A percentile compares a stretch with the other conserved stretches of the same genome.
Conservation (phyloP, 2,329 filamentous ascomycete species). For the Teratosphaeriaceae sp. region DNA sequence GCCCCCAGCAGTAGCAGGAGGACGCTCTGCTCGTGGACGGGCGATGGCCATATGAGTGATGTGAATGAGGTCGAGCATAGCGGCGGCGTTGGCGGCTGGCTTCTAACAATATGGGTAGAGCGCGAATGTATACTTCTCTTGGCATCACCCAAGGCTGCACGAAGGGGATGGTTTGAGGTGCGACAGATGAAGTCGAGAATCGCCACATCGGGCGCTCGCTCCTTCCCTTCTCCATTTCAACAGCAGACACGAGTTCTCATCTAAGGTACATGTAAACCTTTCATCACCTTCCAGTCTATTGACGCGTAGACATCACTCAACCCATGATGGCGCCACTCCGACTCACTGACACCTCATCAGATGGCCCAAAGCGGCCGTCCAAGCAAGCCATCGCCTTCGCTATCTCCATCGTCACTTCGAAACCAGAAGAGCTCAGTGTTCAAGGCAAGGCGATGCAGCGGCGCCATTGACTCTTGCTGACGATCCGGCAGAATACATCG, state of each 20-base stretch:
- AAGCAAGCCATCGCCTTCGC: conserved; percentile 19
- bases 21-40: too few species aligned
- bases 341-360: neutral
- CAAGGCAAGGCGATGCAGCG: conserved; percentile 15
- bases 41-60: too few species aligned
- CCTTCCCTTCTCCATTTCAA: too few species aligned
- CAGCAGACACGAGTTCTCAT: too few species aligned
- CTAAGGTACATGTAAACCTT: too few species aligned
- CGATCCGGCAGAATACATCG: conserved; percentile 22
- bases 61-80: neutral
- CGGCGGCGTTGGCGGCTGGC: conserved; percentile 3
- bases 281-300: neutral
- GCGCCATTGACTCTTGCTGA: neutral
- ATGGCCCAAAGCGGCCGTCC: conserved; percentile 8
- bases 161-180: too few species aligned
- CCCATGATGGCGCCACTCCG: neutral
- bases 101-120: neutral
- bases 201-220: neutral
- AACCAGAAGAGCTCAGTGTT: conserved; percentile 29
- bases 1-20: conserved; percentile 10
- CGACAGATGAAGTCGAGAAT: too few species aligned
- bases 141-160: neutral
- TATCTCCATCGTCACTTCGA: conserved; percentile 29
- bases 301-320: neutral
- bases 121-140: too few species aligned